Percentiles rank a stretch among this genome's conserved stretches.
Evolutionary conservation across 345 rosid species (phyloP).

Genomic region (Angophora floribunda): DNA sequence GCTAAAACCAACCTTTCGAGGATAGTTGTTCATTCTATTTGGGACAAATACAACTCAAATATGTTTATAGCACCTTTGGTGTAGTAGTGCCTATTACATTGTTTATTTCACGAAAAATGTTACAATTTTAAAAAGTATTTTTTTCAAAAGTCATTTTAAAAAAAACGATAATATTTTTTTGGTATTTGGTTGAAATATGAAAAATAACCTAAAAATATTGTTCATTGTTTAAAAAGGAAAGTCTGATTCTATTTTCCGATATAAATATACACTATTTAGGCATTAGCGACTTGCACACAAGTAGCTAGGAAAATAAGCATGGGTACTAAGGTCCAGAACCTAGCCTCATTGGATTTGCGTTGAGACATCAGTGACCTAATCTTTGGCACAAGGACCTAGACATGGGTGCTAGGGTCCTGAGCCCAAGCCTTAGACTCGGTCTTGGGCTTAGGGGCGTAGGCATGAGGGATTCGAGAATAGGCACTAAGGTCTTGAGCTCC

Average conservation of each 20-base stretch:
- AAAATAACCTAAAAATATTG: no score
- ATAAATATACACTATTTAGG: not conserved
- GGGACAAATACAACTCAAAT: not conserved
- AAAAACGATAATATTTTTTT: no score
- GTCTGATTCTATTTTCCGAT: not conserved
- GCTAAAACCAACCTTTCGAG: not conserved
- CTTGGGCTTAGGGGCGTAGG: rapidly evolving
- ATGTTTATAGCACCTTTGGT: not conserved
- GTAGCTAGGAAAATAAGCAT: not conserved
- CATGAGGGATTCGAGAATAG: rapidly evolving
- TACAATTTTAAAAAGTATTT: no score
- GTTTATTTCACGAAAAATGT: no score
- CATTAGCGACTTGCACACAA: rapidly evolving
- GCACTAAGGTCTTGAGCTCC: not conserved
- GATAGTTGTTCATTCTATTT: not conserved
- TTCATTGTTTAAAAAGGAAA: not conserved
- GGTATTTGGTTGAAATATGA: not conserved
- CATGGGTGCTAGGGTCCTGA: not conserved
- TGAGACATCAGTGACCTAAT: rapidly evolving
- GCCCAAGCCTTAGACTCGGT: not conserved
- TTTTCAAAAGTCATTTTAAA: no score
- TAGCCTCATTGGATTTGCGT: rapidly evolving
- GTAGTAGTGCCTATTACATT: not conserved
- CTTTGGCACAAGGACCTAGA: not conserved
- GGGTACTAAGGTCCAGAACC: not conserved